phyloP scores from a whole-genome alignment of 75 land plant species.

The Pinus albicaulis region DNA sequence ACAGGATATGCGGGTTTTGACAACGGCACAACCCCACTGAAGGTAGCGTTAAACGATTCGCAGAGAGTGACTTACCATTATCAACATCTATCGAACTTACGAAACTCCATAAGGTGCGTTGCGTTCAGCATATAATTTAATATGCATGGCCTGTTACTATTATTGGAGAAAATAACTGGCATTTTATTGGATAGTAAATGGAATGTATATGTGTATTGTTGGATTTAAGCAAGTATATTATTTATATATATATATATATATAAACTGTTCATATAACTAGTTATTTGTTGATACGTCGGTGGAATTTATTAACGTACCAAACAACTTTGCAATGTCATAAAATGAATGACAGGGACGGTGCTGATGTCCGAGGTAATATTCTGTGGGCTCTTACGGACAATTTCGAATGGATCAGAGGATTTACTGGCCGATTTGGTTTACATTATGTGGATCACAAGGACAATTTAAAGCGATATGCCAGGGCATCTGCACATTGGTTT shows the following conservation, averaged over 20 bases:
- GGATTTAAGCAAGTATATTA: no score
- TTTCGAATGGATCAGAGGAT: conserved; percentile 55
- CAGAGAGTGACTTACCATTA: conserved; percentile 23
- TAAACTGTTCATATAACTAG: no score
- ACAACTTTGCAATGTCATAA: not conserved
- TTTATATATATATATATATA: no score
- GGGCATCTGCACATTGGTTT: conserved; percentile 56
- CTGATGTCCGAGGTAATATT: conserved; percentile 44
- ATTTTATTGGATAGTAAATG: no score
- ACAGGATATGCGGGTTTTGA: conserved; percentile 37
- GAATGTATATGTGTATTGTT: no score
- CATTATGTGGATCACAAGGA: conserved; percentile 49
- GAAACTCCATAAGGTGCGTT: conserved; percentile 17
- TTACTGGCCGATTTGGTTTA: conserved; percentile 46
- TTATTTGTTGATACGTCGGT: no score
- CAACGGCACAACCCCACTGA: conserved; percentile 19
- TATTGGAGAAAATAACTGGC: no score
- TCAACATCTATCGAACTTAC: conserved; percentile 26
- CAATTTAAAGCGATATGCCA: conserved; percentile 36
- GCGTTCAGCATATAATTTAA: not conserved
- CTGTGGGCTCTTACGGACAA: conserved; percentile 61
- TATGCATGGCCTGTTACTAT: no score
- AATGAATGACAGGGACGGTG: conserved; percentile 27
- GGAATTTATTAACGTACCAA: no score
- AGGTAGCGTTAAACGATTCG: conserved; percentile 23